A percentile compares a stretch with the other conserved stretches of the same genome.
Evolutionary conservation across 495 filamentous ascomycete species (phyloP).

Genomic region (Recurvomyces mirabilis): DNA sequence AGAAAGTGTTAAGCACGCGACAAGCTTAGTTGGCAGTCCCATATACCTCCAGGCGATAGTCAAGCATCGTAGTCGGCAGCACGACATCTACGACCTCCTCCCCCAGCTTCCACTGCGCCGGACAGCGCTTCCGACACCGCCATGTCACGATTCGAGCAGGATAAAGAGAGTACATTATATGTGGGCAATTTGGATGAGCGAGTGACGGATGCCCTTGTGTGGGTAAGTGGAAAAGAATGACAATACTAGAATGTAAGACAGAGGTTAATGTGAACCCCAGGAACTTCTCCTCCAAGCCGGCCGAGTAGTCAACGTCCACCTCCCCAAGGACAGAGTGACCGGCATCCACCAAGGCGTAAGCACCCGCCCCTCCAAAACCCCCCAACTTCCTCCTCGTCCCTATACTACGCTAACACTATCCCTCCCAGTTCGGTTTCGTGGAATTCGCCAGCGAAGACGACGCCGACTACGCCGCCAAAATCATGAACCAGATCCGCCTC

Average conservation of each 20-base stretch:
- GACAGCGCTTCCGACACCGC: neutral
- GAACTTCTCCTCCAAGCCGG: constrained; percentile 97
- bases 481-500: constrained; percentile 90
- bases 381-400: too few species aligned
- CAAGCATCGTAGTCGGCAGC: too few species aligned
- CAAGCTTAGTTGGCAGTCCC: too few species aligned
- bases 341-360: constrained; percentile 91
- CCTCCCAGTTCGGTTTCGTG: constrained; percentile 99
- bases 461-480: constrained; percentile 90
- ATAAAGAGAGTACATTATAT: constrained; percentile 97
- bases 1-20: too few species aligned
- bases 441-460: constrained; percentile 94
- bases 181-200: constrained; percentile 97
- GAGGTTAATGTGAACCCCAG: too few species aligned
- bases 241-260: too few species aligned
- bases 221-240: too few species aligned
- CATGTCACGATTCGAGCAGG: constrained; percentile 53
- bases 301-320: constrained; percentile 91
- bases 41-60: too few species aligned
- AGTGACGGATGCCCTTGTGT: constrained; percentile 78
- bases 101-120: neutral
- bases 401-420: too few species aligned
- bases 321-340: constrained; percentile 94
- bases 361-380: too few species aligned
- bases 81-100: too few species aligned